These are phyloP conservation scores for Microsporum canis DNA, from an alignment of 2,329 filamentous ascomycete genomes.

Conservation along the genomic window DNA sequence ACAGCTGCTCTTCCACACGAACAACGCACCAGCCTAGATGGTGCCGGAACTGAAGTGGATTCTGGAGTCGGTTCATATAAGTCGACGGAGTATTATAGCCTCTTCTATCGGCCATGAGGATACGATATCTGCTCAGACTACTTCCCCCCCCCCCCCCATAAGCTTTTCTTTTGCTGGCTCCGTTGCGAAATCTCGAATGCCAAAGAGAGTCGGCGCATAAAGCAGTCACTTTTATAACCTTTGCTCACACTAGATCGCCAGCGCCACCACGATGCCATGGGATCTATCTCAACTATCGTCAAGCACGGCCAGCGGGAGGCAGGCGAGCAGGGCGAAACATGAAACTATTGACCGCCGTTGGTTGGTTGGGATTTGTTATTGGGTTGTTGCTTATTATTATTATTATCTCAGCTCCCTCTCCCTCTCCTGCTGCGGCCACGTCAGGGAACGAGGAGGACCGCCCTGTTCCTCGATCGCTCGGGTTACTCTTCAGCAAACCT, in stretches of 20 bases:
- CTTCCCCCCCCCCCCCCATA: too few relatives aligned
- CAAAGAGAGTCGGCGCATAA: not conserved
- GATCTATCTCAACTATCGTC: not conserved
- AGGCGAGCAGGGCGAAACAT: slow-evolving; percentile 1
- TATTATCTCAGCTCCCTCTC: not conserved
- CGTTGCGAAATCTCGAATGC: not conserved
- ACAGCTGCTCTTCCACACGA: too few relatives aligned
- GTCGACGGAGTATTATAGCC: too few relatives aligned
- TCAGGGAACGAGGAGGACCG: not conserved
- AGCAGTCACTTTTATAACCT: not conserved
- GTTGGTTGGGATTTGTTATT: not conserved
- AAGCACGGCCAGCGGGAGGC: not conserved
- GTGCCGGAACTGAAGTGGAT: too few relatives aligned
- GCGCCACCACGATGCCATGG: not conserved
- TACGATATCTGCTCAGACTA: too few relatives aligned
- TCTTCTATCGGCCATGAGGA: too few relatives aligned
- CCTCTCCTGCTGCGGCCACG: slow-evolving; percentile 1
- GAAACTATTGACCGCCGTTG: slow-evolving; percentile 3
- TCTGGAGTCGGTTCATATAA: too few relatives aligned
- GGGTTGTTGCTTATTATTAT: slow-evolving; percentile 3
- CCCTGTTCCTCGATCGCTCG: slow-evolving; percentile 4
- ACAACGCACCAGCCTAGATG: too few relatives aligned
- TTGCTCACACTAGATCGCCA: not conserved
- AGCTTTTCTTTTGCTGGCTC: too few relatives aligned
- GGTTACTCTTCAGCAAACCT: slow-evolving; percentile 1